Conservation (phyloP, 352 stramenopile genomes). For the Peronospora farinosa region DNA sequence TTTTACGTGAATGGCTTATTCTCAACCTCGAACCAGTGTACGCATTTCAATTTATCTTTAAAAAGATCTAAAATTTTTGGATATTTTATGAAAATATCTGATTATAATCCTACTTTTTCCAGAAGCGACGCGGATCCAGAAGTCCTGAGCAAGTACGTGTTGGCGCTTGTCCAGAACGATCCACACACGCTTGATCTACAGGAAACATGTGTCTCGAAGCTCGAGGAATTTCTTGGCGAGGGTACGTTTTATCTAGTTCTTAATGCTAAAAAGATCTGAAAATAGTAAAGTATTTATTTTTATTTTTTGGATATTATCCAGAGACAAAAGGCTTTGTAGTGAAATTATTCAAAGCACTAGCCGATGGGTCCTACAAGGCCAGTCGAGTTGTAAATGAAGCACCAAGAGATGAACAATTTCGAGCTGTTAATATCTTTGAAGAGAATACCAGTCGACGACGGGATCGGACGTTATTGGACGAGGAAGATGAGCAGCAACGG, state of each 20-base stretch:
- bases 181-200: slow-evolving; percentile 61
- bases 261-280: background rate
- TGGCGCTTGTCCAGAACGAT: slow-evolving; percentile 80
- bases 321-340: slow-evolving; percentile 69
- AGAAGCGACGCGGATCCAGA: slow-evolving; percentile 84
- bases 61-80: background rate
- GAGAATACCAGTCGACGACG: slow-evolving; percentile 31
- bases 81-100: background rate
- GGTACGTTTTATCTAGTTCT: slow-evolving; percentile 31
- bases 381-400: slow-evolving; percentile 7
- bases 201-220: slow-evolving; percentile 66
- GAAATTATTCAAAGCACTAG: slow-evolving; percentile 62
- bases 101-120: background rate
- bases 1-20: slow-evolving; percentile 82
- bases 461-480: slow-evolving; percentile 35
- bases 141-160: slow-evolving; percentile 84
- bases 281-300: background rate
- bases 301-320: slow-evolving; percentile 17
- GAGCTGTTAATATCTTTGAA: slow-evolving; percentile 14
- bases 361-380: slow-evolving; percentile 53
- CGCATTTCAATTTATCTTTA: slow-evolving; percentile 6
- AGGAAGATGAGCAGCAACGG: slow-evolving; percentile 50
- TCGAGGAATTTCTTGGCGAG: slow-evolving; percentile 83
- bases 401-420: slow-evolving; percentile 15
- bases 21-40: slow-evolving; percentile 82